A percentile compares a stretch with the other conserved stretches of the same genome.
phyloP scores from a whole-genome alignment of 371 early-diverging fungal genomes.

The Mortierella sp. region DNA sequence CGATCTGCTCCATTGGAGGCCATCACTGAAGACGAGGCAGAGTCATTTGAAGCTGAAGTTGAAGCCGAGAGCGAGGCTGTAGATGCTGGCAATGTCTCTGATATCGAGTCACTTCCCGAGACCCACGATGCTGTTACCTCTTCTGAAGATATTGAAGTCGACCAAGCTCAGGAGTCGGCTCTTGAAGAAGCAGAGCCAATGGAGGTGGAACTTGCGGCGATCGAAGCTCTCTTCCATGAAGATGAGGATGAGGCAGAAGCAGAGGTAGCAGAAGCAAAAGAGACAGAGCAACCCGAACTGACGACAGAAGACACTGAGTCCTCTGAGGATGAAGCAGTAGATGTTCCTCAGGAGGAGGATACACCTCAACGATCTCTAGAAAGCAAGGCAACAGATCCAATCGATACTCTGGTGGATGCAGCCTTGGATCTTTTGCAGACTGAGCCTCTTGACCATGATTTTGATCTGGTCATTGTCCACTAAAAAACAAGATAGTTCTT shows the following conservation, averaged over 20 bases:
- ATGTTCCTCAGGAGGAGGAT: background rate
- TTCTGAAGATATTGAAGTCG: background rate
- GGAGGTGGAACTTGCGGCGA: background rate
- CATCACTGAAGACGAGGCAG: background rate
- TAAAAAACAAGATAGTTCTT: background rate
- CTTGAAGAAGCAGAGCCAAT: background rate
- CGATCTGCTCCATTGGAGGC: background rate
- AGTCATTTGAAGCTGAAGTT: conserved; percentile 6
- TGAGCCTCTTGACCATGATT: conserved; percentile 32
- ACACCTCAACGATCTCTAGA: background rate
- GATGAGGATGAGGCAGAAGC: conserved; percentile 8
- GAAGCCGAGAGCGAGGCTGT: conserved; percentile 12
- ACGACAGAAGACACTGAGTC: conserved; percentile 8
- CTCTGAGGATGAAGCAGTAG: conserved; percentile 3
- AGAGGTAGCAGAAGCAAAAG: conserved; percentile 8
- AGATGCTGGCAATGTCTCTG: conserved; percentile 22
- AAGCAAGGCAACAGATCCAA: conserved; percentile 12
- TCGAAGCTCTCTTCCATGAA: too few relatives aligned
- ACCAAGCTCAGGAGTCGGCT: background rate
- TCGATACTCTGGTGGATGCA: conserved; percentile 32
- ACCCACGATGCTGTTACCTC: background rate
- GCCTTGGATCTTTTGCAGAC: conserved; percentile 14
- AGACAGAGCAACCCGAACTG: background rate
- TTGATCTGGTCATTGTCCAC: background rate
- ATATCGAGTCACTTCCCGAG: conserved; percentile 41